Base-by-base conservation (phyloP, 345 rosid species). In the Salix koriyanagi region DNA sequence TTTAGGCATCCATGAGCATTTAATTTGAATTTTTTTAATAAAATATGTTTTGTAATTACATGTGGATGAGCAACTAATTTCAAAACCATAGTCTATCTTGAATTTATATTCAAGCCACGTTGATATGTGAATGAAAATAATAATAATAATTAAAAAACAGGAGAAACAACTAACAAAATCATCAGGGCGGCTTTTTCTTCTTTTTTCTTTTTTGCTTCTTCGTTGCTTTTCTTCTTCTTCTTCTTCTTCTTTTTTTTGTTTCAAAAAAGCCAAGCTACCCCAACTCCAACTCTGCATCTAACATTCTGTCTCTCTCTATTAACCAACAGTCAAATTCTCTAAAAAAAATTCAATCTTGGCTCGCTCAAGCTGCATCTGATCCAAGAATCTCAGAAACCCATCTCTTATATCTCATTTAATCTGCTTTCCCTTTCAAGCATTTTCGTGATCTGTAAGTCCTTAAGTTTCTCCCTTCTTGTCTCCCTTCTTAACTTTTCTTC, bases 401-500 rank as follows among this genome's bases (percentile, higher is more conserved):
- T 72, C 64, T 34, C 66, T 36, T n/a, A 12, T 28, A 39, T 65
- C 50, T 54, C 42, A 48, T 48, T 68, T 77, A 5, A 5, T 34
- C 10, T 23, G 10, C 26, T 28, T 41, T 48, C 34, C 32, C 25
- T n/a, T 58, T 23, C 46, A 7, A 19, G 74, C 46, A 28, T n/a
- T 73, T 67, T 52, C 62, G 42, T 80, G 72, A 76, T 79, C 79
- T 71, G 83, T 80, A 64, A 79, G 79, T 75, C 37, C 28, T 73
- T 58, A 9, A 64, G 5, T 15, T 71, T 36, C 67, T 58, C 54
- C 79, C 62, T 72, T 75, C 36, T 67, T 30, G 52, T 72, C 75
- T 75, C 23, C 69, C 32, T 56, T 80, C 15, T 66, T 67, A 41
- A 9, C 54, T 42, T 54, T 23, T 36, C 30, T n/a, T 23, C 41